A percentile compares a stretch with the other conserved stretches of the same genome.
These are phyloP conservation scores for Microsporum audouinii DNA, from an alignment of 2,329 filamentous ascomycete species.

Conservation along the genomic window DNA sequence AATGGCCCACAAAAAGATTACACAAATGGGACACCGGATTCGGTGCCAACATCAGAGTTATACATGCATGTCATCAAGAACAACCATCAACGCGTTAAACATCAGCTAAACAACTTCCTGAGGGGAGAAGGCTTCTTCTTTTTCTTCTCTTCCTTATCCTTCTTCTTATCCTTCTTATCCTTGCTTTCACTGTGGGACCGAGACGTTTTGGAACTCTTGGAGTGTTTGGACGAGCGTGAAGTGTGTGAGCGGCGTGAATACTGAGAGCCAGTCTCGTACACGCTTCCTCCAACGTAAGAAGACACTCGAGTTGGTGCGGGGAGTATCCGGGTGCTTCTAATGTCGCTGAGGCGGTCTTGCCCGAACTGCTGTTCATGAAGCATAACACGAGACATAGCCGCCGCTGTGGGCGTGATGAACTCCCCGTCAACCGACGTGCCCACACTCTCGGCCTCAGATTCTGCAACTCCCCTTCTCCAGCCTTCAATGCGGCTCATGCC, in stretches of 20 bases:
- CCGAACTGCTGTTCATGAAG: constrained; percentile 14
- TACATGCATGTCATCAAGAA: neutral
- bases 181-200: neutral
- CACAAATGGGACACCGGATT: neutral
- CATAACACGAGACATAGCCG: constrained; percentile 34
- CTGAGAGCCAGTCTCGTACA: constrained; percentile 4
- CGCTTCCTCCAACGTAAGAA: neutral
- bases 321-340: constrained; percentile 9
- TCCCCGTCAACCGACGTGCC: constrained; percentile 55
- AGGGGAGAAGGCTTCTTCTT: constrained; percentile 10
- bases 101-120: constrained; percentile 6
- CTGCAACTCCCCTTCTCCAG: constrained; percentile 54
- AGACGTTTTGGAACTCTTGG: constrained; percentile 7
- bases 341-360: constrained; percentile 24
- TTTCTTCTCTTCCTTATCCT: constrained; percentile 11
- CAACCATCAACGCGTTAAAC: neutral
- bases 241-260: constrained; percentile 9
- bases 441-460: constrained; percentile 41
- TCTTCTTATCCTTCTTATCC: constrained; percentile 10
- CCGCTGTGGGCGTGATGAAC: constrained; percentile 51
- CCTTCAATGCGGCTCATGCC: constrained; percentile 46
- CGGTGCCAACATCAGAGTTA: neutral
- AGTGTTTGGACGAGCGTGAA: constrained; percentile 8
- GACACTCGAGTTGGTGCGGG: neutral
- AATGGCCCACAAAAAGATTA: neutral